Percentiles rank a stretch among this genome's conserved stretches.
Conservation (phyloP, 805 yeast genomes). For the Hyphopichia homilentoma region DNA sequence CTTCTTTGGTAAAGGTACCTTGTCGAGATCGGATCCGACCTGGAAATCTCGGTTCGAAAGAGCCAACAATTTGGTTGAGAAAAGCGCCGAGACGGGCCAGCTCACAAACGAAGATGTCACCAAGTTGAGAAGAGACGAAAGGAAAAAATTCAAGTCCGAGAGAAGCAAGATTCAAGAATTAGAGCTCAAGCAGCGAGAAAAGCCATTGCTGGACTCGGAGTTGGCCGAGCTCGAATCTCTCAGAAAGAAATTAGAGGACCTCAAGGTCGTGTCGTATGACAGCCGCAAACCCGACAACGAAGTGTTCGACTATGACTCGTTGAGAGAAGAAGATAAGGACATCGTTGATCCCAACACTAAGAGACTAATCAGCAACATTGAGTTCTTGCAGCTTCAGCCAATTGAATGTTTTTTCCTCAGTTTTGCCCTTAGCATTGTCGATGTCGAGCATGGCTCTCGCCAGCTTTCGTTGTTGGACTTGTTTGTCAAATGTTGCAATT, state of each 20-base stretch:
- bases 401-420: conserved; percentile 71
- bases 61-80: conserved; percentile 45
- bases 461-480: conserved; percentile 19
- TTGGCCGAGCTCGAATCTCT: conserved; percentile 12
- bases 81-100: conserved; percentile 7
- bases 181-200: conserved; percentile 45
- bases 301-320: conserved; percentile 2
- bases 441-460: conserved; percentile 22
- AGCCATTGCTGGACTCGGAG: conserved; percentile 21
- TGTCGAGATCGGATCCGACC: conserved; percentile 89
- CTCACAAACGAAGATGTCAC: conserved; percentile 75
- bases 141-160: conserved; percentile 67
- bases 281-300: conserved; percentile 4
- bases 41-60: conserved; percentile 70
- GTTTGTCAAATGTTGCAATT: conserved; percentile 21
- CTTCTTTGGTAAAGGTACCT: conserved; percentile 88
- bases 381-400: conserved; percentile 66
- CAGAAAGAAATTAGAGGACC: conserved; percentile 12
- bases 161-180: conserved; percentile 49
- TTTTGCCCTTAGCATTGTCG: conserved; percentile 51
- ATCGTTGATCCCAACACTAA: conserved; percentile 15
- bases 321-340: conserved; percentile 11
- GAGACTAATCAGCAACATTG: conserved; percentile 21
- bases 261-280: conserved; percentile 10
- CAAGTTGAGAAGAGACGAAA: conserved; percentile 61